A percentile compares a stretch with the other conserved stretches of the same genome.
Evolutionary conservation across 805 yeast genomes (phyloP).

Genomic region (Nakazawaea anatomiae): DNA sequence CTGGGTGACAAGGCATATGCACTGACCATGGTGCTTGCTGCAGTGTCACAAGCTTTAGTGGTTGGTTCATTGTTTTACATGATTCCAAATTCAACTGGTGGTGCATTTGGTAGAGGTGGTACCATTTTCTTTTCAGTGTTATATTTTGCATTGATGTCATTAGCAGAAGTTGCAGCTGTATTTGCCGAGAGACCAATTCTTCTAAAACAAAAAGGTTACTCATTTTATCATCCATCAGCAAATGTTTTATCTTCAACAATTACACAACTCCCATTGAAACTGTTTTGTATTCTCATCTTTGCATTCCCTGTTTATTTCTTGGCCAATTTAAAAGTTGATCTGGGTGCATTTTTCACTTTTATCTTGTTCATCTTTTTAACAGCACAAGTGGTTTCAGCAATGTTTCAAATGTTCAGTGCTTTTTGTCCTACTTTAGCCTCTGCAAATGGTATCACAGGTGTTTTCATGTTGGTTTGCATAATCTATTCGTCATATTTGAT

Average conservation of each 20-base stretch:
- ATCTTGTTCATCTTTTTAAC: constrained; percentile 37
- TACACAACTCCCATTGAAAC: constrained; percentile 59
- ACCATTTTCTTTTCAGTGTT: constrained; percentile 53
- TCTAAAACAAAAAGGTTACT: constrained; percentile 65
- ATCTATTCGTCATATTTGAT: constrained; percentile 64
- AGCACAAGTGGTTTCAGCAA: constrained; percentile 40
- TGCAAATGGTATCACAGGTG: constrained; percentile 59
- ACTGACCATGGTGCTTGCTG: constrained; percentile 38
- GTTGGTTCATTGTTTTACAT: constrained; percentile 59
- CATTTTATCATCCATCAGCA: constrained; percentile 68
- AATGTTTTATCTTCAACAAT: constrained; percentile 61
- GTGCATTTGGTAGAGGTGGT: constrained; percentile 64
- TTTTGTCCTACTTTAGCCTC: constrained; percentile 40
- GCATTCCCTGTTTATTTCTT: constrained; percentile 51
- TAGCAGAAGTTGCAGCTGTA: constrained; percentile 40
- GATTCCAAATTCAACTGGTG: constrained; percentile 40
- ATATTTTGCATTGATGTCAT: constrained; percentile 42
- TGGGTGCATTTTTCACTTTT: constrained; percentile 51
- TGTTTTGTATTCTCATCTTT: constrained; percentile 38
- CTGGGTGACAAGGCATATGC: constrained; percentile 52
- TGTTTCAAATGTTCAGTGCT: constrained; percentile 52
- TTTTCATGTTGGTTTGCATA: constrained; percentile 41
- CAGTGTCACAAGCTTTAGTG: constrained; percentile 51
- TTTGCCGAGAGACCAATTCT: constrained; percentile 53
- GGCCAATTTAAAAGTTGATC: constrained; percentile 39